Evolutionary conservation across 1,139 yeast species (phyloP), one percentile per base, ranked within the genome.

Genomic region (Magnusiomyces clavatus): DNA sequence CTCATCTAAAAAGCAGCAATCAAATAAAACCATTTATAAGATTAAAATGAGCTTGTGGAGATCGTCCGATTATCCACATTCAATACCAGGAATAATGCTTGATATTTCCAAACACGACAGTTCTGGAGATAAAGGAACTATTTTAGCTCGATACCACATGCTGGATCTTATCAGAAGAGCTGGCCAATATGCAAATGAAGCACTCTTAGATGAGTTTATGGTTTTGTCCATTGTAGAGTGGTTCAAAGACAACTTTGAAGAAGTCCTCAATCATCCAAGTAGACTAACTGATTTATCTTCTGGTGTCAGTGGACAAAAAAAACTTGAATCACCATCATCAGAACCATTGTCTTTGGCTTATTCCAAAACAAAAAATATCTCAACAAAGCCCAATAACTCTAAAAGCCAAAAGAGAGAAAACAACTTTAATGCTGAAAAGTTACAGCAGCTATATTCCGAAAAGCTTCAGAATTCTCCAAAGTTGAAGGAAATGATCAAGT

Each of bases 201-300:
- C 72, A 14, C 66, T 80, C 12, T 49, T 82, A 2, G 96, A 97
- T 1, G 86, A 81, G 58, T 81, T 85, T 59, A 77, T 83, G 71
- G 65, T 89, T 1, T 83, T 73, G 63, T 70, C 81, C 4, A 72
- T 88, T 13, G 70, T 81, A 49, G 95, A 87, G 56, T 89, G 94
- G 90, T 61, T 88, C 17, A 82, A 83, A 57, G 83, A 78, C 13
- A 79, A 86, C 59, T 71, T 84, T 48, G 67, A 72, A 5, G 65
- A 66, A 1, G 74, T 89, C 11, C 76, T 85, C 16, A 78, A 81
- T 38, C 73, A 83, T 53, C 97, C 97, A 0, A 95, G 96, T 0
- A 80, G 82, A 5, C 71, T 89, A 38, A 64, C 81, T 3, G 71
- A 71, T 19, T 61, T 73, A 13, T 58, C 72, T 0, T 61, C 64